Evolutionary conservation across 2,329 filamentous ascomycete species (phyloP).

Genomic region (Fusarium paranaense): DNA sequence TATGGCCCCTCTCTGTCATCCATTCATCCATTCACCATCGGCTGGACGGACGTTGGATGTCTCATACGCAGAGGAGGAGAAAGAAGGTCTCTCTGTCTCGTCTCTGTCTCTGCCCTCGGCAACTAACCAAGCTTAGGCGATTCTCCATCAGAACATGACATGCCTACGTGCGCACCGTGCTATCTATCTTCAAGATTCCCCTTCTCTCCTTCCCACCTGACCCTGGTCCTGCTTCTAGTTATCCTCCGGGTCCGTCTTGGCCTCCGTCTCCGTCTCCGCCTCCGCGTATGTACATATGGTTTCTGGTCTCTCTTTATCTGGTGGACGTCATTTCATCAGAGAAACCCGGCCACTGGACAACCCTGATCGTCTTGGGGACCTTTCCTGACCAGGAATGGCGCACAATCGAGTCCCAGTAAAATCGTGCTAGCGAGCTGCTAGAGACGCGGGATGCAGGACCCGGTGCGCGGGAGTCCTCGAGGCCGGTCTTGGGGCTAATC

Average conservation of each 20-base stretch:
- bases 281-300: not conserved
- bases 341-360: conserved; percentile 5
- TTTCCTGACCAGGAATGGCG: conserved; percentile 6
- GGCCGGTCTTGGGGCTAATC: conserved; percentile 17
- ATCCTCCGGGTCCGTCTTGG: not conserved
- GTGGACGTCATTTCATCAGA: conserved; percentile 27
- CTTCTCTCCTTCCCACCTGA: not conserved
- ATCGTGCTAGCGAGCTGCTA: conserved; percentile 26
- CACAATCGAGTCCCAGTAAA: not conserved
- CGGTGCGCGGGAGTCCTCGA: conserved; percentile 40
- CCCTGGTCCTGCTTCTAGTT: not conserved
- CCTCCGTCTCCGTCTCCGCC: not conserved
- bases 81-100: not conserved
- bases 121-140: not conserved
- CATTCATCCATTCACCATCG: conserved; percentile 8
- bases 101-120: not conserved
- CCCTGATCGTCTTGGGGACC: conserved; percentile 17
- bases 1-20: not conserved
- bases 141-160: not conserved
- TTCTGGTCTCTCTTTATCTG: not conserved
- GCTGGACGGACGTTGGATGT: not conserved
- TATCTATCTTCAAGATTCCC: not conserved
- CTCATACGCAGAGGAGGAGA: not conserved
- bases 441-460: conserved; percentile 41
- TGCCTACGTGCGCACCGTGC: not conserved